Base-by-base conservation (phyloP, 208 protist genomes). In the Trypanosoma brucei region DNA sequence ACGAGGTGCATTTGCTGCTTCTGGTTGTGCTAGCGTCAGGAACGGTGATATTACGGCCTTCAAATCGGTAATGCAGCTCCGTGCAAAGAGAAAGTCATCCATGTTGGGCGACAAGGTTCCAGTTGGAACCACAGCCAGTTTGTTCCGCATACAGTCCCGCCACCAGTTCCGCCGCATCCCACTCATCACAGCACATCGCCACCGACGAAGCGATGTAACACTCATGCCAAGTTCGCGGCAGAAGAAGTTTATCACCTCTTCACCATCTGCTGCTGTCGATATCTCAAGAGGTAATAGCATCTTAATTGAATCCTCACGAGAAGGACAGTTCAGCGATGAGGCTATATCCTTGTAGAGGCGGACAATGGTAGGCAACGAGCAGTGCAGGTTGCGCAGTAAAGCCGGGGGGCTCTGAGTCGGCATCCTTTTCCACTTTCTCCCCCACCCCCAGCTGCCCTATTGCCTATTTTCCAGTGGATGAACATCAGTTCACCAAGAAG, bases 161-260 rank as follows among this genome's bases (percentile, higher is more conserved):
- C 56, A 55, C 83, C 84, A 91, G 6, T 75, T 71, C 36, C 63
- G 74, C 31, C 58, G 38, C 9, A 68, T 52, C 0, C 51, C 40
- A 31, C 55, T 52, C 13, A 45, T 31, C 51, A 81, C 53, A 13
- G 61, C 64, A 1, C 45, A 49, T 14, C 86, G 79, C 86, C 86
- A 92, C 38, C 38, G 62, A 33, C 67, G 68, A 49, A 92, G 57
- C 0, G 76, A 48, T n/a, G 50, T 31, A 37, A 55, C 60, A 3
- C 81, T 80, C 73, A 92, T 89, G n/a, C 68, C 72, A 3, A 92
- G 71, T 61, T 89, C 86, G 0, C 46, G n/a, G 33, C 78, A 86
- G 58, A 92, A 85, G 38, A 89, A 87, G 7, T 61, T 44, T 7
- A 88, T 42, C 48, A 83, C 74, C 13, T 13, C 48, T 50, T 85